These are phyloP conservation scores for Melanopsichium pennsylvanicum DNA, from an alignment of 1,284 basidiomycete species.

Conservation along the genomic window DNA sequence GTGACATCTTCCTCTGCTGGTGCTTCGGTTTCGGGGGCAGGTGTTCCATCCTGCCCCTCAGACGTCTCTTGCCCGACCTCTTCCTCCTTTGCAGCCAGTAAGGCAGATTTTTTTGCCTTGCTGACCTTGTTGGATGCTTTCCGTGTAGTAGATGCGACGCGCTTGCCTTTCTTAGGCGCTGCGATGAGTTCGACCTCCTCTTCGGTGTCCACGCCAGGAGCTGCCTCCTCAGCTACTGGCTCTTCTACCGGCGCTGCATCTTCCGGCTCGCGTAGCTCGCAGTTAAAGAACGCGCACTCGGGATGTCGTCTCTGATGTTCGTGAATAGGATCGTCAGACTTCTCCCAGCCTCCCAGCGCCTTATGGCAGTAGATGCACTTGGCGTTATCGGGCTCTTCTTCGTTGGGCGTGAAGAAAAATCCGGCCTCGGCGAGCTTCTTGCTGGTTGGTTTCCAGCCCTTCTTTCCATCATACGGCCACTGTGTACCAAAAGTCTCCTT, in stretches of 20 bases:
- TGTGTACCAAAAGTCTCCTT: conserved; percentile 58
- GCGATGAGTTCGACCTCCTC: background rate
- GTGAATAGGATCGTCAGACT: conserved; percentile 62
- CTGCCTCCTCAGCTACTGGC: conserved; percentile 1
- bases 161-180: conserved; percentile 20
- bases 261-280: conserved; percentile 14
- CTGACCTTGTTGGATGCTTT: conserved; percentile 24
- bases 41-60: background rate
- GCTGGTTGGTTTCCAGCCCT: conserved; percentile 65
- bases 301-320: conserved; percentile 61
- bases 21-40: background rate
- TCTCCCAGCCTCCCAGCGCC: conserved; percentile 63
- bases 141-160: conserved; percentile 21
- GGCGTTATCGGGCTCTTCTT: conserved; percentile 58
- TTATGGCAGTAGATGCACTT: conserved; percentile 64
- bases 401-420: conserved; percentile 59
- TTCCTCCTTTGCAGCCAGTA: conserved; percentile 3
- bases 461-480: conserved; percentile 64
- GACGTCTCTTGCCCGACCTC: background rate
- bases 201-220: background rate
- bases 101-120: conserved; percentile 16
- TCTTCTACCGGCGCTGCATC: background rate
- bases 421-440: conserved; percentile 65
- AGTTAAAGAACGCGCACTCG: conserved; percentile 63
- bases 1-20: background rate